These are phyloP conservation scores for Polyporus tsugae DNA, from an alignment of 1,284 basidiomycete genomes.

Conservation along the genomic window DNA sequence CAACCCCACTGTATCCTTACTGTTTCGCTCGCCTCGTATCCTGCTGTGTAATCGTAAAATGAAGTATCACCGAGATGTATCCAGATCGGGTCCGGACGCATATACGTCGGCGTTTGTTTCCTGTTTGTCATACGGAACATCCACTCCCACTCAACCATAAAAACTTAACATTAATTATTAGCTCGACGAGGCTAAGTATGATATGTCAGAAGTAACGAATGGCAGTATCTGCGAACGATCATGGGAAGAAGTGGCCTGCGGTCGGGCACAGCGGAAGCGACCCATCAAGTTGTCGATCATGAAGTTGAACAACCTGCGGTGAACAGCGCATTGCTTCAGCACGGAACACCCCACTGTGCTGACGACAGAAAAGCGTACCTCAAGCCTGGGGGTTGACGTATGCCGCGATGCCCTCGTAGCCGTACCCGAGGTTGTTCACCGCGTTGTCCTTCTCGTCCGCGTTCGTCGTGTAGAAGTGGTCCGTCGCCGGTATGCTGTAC, in stretches of 20 bases:
- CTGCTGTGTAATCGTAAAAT: not conserved
- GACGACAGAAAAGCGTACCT: not conserved
- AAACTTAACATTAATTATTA: no score
- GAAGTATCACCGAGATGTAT: not conserved
- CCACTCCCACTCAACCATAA: no score
- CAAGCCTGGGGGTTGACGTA: conserved; percentile 16
- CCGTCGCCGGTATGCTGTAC: conserved; percentile 9
- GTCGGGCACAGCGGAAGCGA: no score
- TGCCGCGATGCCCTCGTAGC: conserved; percentile 15
- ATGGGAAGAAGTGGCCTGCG: not conserved
- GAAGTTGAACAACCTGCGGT: not conserved
- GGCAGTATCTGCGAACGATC: not conserved
- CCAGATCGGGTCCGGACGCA: no score
- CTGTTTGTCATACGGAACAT: no score
- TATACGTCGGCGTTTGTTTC: no score
- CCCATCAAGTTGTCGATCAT: no score
- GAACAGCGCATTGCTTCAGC: not conserved
- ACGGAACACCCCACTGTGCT: not conserved
- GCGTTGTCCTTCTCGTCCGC: conserved; percentile 15
- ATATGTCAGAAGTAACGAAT: not conserved
- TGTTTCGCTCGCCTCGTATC: conserved; percentile 6
- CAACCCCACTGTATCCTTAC: conserved; percentile 27
- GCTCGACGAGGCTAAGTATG: not conserved
- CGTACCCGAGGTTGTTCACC: conserved; percentile 11
- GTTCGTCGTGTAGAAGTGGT: conserved; percentile 26